These are phyloP conservation scores for Metschnikowia drakensbergensis DNA, from an alignment of 805 yeast genomes.

Conservation along the genomic window DNA sequence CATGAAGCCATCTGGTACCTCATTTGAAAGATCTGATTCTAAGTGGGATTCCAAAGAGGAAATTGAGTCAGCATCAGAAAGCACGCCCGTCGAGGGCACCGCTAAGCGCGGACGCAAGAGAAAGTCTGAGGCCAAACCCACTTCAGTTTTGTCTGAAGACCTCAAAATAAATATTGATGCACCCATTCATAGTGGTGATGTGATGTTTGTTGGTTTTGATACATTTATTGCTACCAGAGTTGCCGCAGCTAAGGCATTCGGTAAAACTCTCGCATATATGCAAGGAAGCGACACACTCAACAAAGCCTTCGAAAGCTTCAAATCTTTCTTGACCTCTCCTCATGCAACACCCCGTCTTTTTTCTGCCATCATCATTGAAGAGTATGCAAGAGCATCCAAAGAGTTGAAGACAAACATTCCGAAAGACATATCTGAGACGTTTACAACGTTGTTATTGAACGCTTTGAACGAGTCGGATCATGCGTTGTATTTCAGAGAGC, in stretches of 20 bases:
- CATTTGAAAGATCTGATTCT: conserved; percentile 15
- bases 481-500: conserved; percentile 67
- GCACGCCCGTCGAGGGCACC: conserved; percentile 15
- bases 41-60: conserved; percentile 11
- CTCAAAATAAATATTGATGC: conserved; percentile 84
- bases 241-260: conserved; percentile 72
- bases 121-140: conserved; percentile 26
- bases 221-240: conserved; percentile 71
- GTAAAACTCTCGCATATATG: conserved; percentile 55
- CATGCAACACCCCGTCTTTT: conserved; percentile 81
- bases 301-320: conserved; percentile 36
- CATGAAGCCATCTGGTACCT: conserved; percentile 72
- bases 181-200: conserved; percentile 88
- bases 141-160: conserved; percentile 52
- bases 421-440: conserved; percentile 17
- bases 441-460: conserved; percentile 28
- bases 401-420: conserved; percentile 17
- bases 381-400: conserved; percentile 47
- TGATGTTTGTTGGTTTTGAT: conserved; percentile 75
- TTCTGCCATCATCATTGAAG: conserved; percentile 65
- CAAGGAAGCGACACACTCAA: conserved; percentile 35
- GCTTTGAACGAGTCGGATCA: conserved; percentile 40
- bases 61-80: conserved; percentile 7
- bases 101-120: conserved; percentile 46
- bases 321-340: conserved; percentile 48